Base-by-base conservation (phyloP, 2,329 filamentous ascomycete species). In the Malbranchea cinnamomea region DNA sequence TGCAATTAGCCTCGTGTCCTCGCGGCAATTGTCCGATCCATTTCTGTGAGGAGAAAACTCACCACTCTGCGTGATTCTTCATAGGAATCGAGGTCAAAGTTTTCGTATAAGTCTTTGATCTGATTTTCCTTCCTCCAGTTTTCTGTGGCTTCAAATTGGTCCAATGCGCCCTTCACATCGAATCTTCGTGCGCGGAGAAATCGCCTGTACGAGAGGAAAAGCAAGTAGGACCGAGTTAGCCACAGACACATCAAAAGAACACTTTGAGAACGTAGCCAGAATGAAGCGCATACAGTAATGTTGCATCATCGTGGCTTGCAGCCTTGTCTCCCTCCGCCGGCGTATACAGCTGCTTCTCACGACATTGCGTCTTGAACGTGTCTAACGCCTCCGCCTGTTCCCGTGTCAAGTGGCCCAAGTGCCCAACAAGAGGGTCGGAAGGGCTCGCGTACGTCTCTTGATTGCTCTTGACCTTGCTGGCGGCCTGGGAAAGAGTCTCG, bases 161-260 rank as follows among this genome's bases (percentile, higher is more conserved):
- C 67, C 50, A 76, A 76, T 8, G 85, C 85, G 41, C 87, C 83
- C 41, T 73, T 58, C 6, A 81, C 68, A 16, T 77, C 60, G 63
- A 87, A 94, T 53, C 74, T 78, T 33, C 85, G 74, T 19, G 85
- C 85, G 45, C 85, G 78, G 29, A 94, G 65, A 53, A 78, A 94
- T 36, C 85, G 82, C 38, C 82, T 89, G 45, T 34, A 21, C 11
- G 31, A 12, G 19, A 20, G 19, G 4, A 16, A 28, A 23, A 19
- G 5, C n/a, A n/a, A n/a, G n/a, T n/a, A 7, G 17, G 13, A 11
- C 2, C 10, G 14, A 16, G 12, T 13, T 12, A 6, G 23, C 17
- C 14, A 17, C 23, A 32, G 22, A 12, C 33, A 12, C n/a, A n/a
- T n/a, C n/a, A 35, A 28, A 11, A 18, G 28, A 35, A 31, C 34